Conservation (phyloP, 1,139 yeast species). For the Pichia sp. region DNA sequence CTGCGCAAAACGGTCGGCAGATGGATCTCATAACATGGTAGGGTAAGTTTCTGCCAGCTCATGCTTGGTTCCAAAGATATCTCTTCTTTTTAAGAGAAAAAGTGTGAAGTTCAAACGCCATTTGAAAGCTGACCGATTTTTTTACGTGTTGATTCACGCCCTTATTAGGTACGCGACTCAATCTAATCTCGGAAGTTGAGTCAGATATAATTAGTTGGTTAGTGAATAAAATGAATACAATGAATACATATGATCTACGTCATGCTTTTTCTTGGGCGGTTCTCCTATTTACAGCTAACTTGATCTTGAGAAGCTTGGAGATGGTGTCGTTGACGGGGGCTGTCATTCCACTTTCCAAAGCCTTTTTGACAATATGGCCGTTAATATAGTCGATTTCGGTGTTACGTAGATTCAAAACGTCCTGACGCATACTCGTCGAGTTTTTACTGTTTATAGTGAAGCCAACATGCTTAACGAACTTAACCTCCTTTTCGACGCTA, state of each 20-base stretch:
- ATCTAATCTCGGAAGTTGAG: no score
- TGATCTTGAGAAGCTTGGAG: conserved; percentile 44
- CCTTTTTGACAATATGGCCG: conserved; percentile 64
- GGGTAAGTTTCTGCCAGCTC: conserved; percentile 11
- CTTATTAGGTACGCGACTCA: no score
- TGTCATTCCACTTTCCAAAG: conserved; percentile 38
- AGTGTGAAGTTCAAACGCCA: not conserved
- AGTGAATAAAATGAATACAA: no score
- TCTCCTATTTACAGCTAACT: conserved; percentile 30
- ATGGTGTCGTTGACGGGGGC: conserved; percentile 50
- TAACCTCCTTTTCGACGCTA: conserved; percentile 31
- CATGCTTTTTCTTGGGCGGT: conserved; percentile 1
- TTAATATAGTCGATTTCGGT: conserved; percentile 81
- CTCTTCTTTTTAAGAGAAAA: no score
- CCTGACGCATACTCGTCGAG: conserved; percentile 87
- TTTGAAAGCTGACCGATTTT: no score
- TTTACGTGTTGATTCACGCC: not conserved
- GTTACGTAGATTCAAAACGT: conserved; percentile 51
- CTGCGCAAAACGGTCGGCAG: conserved; percentile 73
- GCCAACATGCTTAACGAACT: conserved; percentile 27
- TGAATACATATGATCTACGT: not conserved
- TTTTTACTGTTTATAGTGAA: conserved; percentile 41
- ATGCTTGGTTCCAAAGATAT: not conserved
- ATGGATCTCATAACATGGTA: conserved; percentile 44
- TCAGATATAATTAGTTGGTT: no score